Evolutionary conservation across 495 filamentous ascomycete species (phyloP), one percentile per base, ranked within the genome.

Genomic region (Hypoxylon crocopeplum): DNA sequence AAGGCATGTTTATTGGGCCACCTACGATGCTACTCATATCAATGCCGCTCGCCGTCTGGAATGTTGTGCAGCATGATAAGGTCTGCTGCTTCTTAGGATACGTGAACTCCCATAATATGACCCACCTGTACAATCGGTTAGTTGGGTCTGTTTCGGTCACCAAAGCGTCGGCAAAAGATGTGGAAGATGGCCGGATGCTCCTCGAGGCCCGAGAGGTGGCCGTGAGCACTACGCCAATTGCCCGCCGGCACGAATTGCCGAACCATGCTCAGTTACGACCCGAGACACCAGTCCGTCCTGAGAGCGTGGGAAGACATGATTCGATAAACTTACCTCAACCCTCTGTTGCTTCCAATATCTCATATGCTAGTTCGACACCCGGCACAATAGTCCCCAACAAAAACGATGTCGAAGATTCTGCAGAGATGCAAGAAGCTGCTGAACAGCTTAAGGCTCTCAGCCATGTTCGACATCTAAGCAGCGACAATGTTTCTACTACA

Each of bases 391-490:
- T 58, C n/a, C 49, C 62, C 2, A 59, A 61, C 25, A 81, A 82
- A 56, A 74, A 79, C 19, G 79, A 82, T 8, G 79, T 79, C 10
- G 81, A 83, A 60, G 82, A 83, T 42, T 79, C 81, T 8, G 80
- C 77, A 12, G 82, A 84, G 67, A 83, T 84, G 79, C 77, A 82
- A 36, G 80, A 83, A 66, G 82, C 82, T 34, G 82, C 82, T 8
- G 79, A 82, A 56, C 82, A 83, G 64, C 73, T 84, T 21, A 83
- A 83, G 56, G 79, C 79, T 21, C 56, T 84, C n/a, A 83, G 81
- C 49, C 80, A 84, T 54, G 78, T 83, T 29, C 73, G 81, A 16
- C 79, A 76, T 47, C 49, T 74, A 16, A 77, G 76, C 45, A 78
- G 77, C 30, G 79, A 79, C 7, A 62, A 62, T 1, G 50, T 59